Percentiles rank a stretch among this genome's conserved stretches.
These are phyloP conservation scores for Castanopsis chinensis DNA, from an alignment of 306 rosid genomes.

Conservation along the genomic window DNA sequence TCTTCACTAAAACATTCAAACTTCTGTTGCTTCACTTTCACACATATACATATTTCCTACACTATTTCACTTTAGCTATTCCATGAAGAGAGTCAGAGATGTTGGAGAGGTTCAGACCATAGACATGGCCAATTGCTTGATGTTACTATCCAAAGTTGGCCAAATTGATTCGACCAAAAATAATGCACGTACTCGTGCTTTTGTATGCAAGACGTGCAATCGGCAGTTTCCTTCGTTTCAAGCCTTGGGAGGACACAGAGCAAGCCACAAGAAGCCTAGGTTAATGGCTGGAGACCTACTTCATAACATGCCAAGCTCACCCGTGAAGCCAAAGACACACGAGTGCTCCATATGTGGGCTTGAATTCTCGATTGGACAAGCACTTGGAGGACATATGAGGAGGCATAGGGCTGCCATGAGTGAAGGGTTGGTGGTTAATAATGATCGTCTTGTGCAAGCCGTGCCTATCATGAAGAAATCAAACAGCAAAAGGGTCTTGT, in stretches of 20 bases:
- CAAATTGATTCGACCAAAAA: background rate
- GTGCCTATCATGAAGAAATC: constrained; percentile 42
- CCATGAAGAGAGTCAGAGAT: constrained; percentile 56
- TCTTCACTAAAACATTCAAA: background rate
- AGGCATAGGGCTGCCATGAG: constrained; percentile 40
- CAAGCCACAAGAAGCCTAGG: constrained; percentile 71
- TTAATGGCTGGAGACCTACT: constrained; percentile 16
- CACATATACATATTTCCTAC: background rate
- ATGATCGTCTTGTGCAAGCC: background rate
- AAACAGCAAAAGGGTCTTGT: constrained; percentile 25
- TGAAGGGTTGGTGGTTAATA: background rate
- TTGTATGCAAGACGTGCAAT: constrained; percentile 68
- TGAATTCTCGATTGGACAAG: constrained; percentile 70
- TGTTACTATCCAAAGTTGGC: constrained; percentile 46
- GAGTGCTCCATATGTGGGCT: constrained; percentile 22
- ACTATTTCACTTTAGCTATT: background rate
- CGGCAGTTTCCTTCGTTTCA: constrained; percentile 64
- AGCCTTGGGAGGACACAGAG: constrained; percentile 88
- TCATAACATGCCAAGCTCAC: background rate
- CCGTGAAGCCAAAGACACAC: constrained; percentile 47
- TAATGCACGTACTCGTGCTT: constrained; percentile 12
- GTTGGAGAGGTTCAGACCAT: background rate
- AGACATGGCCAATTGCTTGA: constrained; percentile 42
- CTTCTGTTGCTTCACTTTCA: background rate
- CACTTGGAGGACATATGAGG: constrained; percentile 93